Percentiles rank a stretch among this genome's conserved stretches.
These are phyloP conservation scores for Neurospora sp. DNA, from an alignment of 2,329 filamentous ascomycete genomes.

Conservation along the genomic window DNA sequence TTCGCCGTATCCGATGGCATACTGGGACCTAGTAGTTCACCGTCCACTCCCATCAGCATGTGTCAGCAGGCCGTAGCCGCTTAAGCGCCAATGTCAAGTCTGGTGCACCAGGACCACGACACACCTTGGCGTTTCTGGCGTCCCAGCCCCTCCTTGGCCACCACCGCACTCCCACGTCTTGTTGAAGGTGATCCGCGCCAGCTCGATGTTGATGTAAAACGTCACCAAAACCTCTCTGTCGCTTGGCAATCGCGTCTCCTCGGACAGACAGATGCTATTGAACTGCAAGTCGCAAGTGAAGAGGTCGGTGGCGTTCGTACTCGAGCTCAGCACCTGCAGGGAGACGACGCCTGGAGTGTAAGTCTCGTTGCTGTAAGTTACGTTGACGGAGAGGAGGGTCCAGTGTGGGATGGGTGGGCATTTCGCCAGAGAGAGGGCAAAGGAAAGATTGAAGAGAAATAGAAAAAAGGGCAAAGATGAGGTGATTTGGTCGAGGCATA, in stretches of 20 bases:
- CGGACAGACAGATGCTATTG: constrained; percentile 1
- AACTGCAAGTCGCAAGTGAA: not conserved
- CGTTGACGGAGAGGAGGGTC: not conserved
- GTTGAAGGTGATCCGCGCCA: not conserved
- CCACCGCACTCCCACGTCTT: constrained; percentile 1
- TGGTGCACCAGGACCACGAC: not conserved
- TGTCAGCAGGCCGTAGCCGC: not conserved
- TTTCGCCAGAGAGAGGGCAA: not conserved
- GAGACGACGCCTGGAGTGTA: not conserved
- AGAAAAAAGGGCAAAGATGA: not conserved
- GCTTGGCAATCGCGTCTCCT: not conserved
- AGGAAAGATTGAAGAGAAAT: not conserved
- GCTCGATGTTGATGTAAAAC: constrained; percentile 2
- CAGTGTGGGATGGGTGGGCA: not conserved
- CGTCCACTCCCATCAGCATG: not conserved
- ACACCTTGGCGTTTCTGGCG: not conserved
- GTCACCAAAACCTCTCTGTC: not conserved
- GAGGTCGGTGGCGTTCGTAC: not conserved
- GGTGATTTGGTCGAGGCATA: not conserved
- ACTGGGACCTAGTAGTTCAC: not conserved
- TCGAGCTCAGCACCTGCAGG: not conserved
- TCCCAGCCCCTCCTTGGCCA: not conserved
- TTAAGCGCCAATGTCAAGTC: not conserved
- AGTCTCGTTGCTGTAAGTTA: constrained; percentile 3
- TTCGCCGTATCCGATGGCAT: not conserved